Base-by-base conservation (phyloP, 345 rosid genomes). In the Alliaria petiolata region DNA sequence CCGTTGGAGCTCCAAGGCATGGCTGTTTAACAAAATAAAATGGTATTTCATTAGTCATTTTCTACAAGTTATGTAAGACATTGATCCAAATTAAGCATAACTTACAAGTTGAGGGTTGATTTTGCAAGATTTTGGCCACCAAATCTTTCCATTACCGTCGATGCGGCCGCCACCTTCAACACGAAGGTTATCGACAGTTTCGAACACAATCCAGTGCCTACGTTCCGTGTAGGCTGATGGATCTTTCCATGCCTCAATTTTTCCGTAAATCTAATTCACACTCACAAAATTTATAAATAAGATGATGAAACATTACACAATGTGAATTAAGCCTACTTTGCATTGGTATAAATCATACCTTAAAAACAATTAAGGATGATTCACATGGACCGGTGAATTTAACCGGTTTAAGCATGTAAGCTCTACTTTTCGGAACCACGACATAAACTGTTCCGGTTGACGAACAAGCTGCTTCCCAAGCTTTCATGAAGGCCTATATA, bases 41-140 rank as follows among this genome's bases (percentile, higher is more conserved):
- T 3, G 13, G 7, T 9, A 44, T 45, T 53, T 7, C 3, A 16
- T 34, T 7, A n/a, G 25, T 58, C 38, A 34, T 52, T 16, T 10
- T n/a, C 39, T 31, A 25, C 51, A 12, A 34, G 6, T 55, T 4
- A 35, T 6, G 25, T 20, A 10, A 34, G 34, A 62, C n/a, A 54
- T 9, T 64, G 40, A 16, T 22, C 12, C 8, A 16, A 26, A 26
- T 17, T n/a, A 67, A 10, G 30, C 28, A 20, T 9, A 66, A 36
- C 76, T 75, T 84, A 93, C 98, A 52, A 84, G 83, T 35, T 60
- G 12, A 72, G 84, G 75, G 81, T 91, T 85, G 76, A 89, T 74
- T 81, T 93, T 93, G 86, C 98, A 91, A 34, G 97, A 93, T 2
- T 83, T 84, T 69, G 70, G 52, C 98, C 98, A 93, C 98, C 98